phyloP scores from a whole-genome alignment of 768 basidiomycete genomes.

The Symmetrospora coprosmae region DNA sequence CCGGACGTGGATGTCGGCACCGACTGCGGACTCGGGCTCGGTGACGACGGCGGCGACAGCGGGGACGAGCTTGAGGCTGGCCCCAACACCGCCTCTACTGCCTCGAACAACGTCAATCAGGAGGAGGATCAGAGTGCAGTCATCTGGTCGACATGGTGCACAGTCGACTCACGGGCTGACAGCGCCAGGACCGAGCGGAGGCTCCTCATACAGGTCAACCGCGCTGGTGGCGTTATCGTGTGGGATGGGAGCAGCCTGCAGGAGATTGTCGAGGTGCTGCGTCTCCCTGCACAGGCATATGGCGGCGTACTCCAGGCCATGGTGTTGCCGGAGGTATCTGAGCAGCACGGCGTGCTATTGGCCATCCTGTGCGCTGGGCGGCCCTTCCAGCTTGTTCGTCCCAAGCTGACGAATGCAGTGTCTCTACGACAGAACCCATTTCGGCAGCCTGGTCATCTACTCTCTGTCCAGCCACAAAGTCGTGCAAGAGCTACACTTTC shows the following conservation, averaged over 20 bases:
- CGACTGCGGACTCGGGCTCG: not conserved
- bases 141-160: conserved; percentile 3
- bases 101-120: not conserved
- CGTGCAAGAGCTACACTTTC: not conserved
- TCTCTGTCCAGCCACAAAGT: conserved; percentile 6
- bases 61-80: not conserved
- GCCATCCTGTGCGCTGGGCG: not conserved
- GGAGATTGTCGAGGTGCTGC: conserved; percentile 3
- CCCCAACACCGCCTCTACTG: not conserved
- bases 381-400: not conserved
- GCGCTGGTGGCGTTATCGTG: conserved; percentile 1
- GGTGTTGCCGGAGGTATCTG: not conserved
- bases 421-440: no score
- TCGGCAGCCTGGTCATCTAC: not conserved
- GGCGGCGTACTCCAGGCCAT: not conserved
- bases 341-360: not conserved
- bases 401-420: not conserved
- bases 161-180: not conserved
- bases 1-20: not conserved
- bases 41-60: not conserved
- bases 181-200: not conserved
- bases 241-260: not conserved
- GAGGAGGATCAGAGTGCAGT: not conserved
- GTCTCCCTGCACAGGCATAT: not conserved
- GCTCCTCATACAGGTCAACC: not conserved